Percentiles rank a stretch among this genome's conserved stretches.
These are phyloP conservation scores for Trypethelium eluteriae DNA, from an alignment of 495 filamentous ascomycete genomes.

Conservation along the genomic window DNA sequence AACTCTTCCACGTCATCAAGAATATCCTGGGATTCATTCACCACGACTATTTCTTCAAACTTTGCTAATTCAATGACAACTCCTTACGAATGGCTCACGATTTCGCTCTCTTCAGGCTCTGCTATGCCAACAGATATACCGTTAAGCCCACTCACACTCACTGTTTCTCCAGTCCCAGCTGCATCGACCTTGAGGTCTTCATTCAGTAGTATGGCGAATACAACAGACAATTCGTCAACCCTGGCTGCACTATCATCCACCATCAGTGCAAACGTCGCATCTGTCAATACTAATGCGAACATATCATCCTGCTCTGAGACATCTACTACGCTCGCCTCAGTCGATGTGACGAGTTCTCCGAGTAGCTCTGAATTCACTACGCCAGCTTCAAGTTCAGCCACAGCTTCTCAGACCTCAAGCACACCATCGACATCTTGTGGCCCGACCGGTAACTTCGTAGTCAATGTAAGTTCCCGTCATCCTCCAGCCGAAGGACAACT, in stretches of 20 bases:
- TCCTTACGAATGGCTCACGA: not conserved
- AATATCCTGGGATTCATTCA: not conserved
- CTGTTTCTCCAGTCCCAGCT: not conserved
- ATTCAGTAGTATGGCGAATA: too few relatives aligned
- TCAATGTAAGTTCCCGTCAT: conserved; percentile 5
- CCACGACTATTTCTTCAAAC: not conserved
- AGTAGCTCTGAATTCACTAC: not conserved
- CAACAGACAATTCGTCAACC: too few relatives aligned
- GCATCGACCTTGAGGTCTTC: too few relatives aligned
- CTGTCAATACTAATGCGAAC: not conserved
- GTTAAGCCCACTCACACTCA: not conserved
- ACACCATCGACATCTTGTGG: not conserved
- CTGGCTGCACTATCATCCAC: too few relatives aligned
- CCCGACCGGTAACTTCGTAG: not conserved
- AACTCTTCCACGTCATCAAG: not conserved
- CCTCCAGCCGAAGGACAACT: not conserved
- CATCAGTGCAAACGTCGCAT: not conserved
- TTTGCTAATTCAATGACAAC: not conserved
- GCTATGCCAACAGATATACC: not conserved
- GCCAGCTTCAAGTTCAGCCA: not conserved
- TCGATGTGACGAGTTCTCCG: not conserved
- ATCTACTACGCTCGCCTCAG: not conserved
- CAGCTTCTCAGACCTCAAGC: not conserved
- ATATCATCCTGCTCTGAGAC: not conserved
- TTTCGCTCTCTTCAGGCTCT: not conserved